Base-by-base conservation (phyloP, 495 filamentous ascomycete species). In the Oidiodendron maius region DNA sequence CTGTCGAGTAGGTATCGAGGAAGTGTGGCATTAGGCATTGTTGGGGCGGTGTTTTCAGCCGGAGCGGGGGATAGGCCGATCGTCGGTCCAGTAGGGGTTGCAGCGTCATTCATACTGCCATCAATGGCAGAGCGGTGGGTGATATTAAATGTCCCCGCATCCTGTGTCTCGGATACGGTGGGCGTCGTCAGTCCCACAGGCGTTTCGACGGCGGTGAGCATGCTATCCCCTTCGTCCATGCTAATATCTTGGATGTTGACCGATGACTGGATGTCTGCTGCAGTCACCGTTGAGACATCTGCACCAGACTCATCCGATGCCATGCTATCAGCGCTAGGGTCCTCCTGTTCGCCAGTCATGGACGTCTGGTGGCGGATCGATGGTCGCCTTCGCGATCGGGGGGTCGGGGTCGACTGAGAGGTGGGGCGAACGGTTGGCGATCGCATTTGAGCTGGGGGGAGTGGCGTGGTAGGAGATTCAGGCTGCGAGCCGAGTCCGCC, bases 381-480 rank as follows among this genome's bases (percentile, higher is more conserved):
- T 35, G 89, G 89, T 30, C 91, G 81, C 45, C 76, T 52, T 55
- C 74, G 64, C 11, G 72, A 59, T 60, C 70, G 58, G 59, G 60
- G 40, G 47, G 61, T 54, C 48, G 76, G 53, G 48, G 66, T 56
- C 57, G 70, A 64, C 45, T 73, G 60, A 51, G 80, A 68, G 53
- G 70, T 60, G 59, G 82, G 58, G 55, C 74, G 64, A 48, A 79
- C 67, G 2, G 73, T 71, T 1, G 57, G 53, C 6, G 75, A 75
- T 36, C 71, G 67, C 39, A 72, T 60, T 39, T 75, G 72, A 1
- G 70, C 65, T 0, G 81, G 82, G 32, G 86, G 86, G 43, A 85
- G 76, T 9, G 91, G 93, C 1, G 93, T 98, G 10, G 90, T 95
- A 1, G 93, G 93, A 9, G 91, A 96, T 45, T 89, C 86, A 1